Evolutionary conservation across 768 basidiomycete genomes (phyloP), one percentile per base, ranked within the genome.

Genomic region (Leccinum variicolor): DNA sequence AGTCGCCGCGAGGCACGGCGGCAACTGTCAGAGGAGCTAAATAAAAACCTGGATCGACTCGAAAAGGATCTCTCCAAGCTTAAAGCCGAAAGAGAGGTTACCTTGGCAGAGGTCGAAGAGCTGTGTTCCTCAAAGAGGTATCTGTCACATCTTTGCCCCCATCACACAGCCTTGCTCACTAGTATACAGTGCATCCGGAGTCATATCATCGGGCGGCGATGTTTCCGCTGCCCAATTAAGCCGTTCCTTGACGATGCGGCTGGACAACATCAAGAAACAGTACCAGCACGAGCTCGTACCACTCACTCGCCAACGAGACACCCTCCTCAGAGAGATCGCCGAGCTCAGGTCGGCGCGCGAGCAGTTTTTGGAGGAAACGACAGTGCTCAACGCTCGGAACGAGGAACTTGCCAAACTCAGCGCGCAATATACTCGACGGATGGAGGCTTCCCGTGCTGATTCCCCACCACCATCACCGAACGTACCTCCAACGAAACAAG

Each of bases 91-190:
- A 81, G 96, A 29, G 97, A 98, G 65, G 83, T 98, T 76, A 83
- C 92, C 11, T 74, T 98, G 56, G 94, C 94, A 1, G 96, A 99
- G 71, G 84, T 98, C 36, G 94, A 96, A 67, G 94, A 98, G 74
- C 78, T 99, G 33, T 82, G 85, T 19, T 83, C 82, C 19, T 82
- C 81, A 0, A 90, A 85, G 68, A 84, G 81, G 94, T 94, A 64
- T 50, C 79, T 50, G 50, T 48, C 17, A 23, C 54, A 28, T 43
- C 14, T 51, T 36, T 61, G 56, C 62, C 48, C 33, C 50, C 11
- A 23, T 33, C 49, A 36, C 59, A 71, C 64, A 62, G 66, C 68
- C 41, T 54, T 21, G 14, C 60, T 74, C 54, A 69, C 52, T 2
- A 57, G 47, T 45, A 52, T 57, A 53, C 60, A 68, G 66, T 46